Evolutionary conservation across 192 early-diverging fungal genomes (phyloP).

Genomic region (Backusella westeae): DNA sequence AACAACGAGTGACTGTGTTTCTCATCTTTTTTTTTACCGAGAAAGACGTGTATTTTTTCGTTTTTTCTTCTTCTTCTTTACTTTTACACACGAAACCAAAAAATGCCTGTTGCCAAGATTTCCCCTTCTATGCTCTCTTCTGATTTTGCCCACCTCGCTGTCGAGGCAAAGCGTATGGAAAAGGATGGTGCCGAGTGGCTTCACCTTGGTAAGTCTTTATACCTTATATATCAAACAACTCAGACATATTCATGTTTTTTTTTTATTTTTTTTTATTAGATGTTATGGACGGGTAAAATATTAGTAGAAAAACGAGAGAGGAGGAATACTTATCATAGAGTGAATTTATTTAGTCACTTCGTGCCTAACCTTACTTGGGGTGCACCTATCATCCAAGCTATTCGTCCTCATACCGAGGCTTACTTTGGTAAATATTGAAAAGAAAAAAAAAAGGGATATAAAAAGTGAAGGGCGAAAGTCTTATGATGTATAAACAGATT

Average conservation of each 20-base stretch:
- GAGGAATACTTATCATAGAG: neutral
- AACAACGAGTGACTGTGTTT: neutral
- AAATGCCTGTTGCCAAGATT: constrained; percentile 78
- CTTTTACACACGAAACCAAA: neutral
- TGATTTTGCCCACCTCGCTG: constrained; percentile 86
- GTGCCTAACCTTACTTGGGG: constrained; percentile 97
- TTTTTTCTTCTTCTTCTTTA: neutral
- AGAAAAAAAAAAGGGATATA: neutral
- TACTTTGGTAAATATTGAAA: constrained; percentile 64
- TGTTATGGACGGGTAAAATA: constrained; percentile 87
- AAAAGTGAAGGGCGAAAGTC: neutral
- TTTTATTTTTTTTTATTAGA: constrained; percentile 46
- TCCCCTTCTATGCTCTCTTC: constrained; percentile 88
- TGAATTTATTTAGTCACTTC: constrained; percentile 70
- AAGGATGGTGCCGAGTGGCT: constrained; percentile 90
- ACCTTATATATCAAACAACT: neutral
- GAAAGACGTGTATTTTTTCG: neutral
- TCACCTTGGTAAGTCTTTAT: constrained; percentile 65
- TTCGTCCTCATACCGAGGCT: constrained; percentile 86
- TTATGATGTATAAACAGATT: constrained; percentile 34
- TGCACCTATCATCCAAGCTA: constrained; percentile 84
- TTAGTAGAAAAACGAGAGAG: neutral
- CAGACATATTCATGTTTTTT: neutral
- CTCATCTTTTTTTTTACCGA: neutral
- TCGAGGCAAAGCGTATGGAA: constrained; percentile 86